Evolutionary conservation across 192 early-diverging fungal species (phyloP).

Genomic region (Cladochytrium replicatum): DNA sequence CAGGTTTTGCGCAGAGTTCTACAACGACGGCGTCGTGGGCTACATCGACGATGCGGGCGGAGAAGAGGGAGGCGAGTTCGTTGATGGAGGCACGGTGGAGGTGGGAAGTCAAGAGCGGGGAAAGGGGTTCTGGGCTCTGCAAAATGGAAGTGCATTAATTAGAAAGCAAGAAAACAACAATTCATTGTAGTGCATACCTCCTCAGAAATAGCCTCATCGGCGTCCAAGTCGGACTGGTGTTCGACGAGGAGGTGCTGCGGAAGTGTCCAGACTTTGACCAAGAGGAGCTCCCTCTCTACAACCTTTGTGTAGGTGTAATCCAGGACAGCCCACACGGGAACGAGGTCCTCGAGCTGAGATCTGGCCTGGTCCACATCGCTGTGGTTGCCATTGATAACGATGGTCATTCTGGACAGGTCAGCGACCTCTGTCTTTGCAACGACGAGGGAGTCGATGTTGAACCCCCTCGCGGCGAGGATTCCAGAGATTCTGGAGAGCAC

Average conservation of each 20-base stretch:
- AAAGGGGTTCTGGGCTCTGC: constrained; percentile 8
- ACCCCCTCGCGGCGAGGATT: constrained; percentile 81
- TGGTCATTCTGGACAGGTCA: constrained; percentile 88
- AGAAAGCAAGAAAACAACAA: too few relatives aligned
- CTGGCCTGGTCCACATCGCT: constrained; percentile 83
- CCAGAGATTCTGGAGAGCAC: constrained; percentile 36
- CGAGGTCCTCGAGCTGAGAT: constrained; percentile 90
- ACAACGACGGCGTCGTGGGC: constrained; percentile 69
- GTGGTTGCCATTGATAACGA: constrained; percentile 82
- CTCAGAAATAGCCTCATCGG: too few relatives aligned
- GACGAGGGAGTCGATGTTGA: constrained; percentile 96
- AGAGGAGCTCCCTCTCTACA: constrained; percentile 85
- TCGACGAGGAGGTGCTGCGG: too few relatives aligned
- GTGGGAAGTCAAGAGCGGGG: constrained; percentile 44
- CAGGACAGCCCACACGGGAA: constrained; percentile 95
- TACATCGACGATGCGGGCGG: constrained; percentile 81
- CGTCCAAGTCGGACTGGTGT: too few relatives aligned
- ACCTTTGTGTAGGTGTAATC: constrained; percentile 85
- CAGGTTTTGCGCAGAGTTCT: constrained; percentile 79
- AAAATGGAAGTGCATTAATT: too few relatives aligned
- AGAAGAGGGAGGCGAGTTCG: constrained; percentile 76
- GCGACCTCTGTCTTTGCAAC: constrained; percentile 92
- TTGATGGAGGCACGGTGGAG: constrained; percentile 67
- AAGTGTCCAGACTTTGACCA: constrained; percentile 94
- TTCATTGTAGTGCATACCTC: too few relatives aligned